Base-by-base conservation (phyloP, 1,284 basidiomycete genomes). In the Microbotryomycetes sp. region DNA sequence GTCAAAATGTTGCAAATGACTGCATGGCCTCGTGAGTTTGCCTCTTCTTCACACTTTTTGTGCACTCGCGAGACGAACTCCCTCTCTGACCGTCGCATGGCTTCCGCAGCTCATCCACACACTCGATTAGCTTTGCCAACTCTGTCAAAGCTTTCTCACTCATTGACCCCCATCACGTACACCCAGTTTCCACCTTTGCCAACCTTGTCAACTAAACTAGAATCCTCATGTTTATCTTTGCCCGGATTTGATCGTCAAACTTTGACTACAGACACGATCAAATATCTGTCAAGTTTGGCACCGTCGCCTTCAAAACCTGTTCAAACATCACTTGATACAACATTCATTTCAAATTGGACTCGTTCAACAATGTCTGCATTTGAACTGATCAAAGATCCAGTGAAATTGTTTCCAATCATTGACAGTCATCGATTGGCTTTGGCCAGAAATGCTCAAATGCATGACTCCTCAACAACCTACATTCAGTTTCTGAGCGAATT, bases 1-100 rank as follows among this genome's bases (percentile, higher is more conserved):
- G 60, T 76, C 26, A 67, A 70, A 28, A 31, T 72, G 59, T 64
- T 75, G 52, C 64, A 68, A 3, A 69, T 70, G 58, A 65, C 68
- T 12, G 73, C 59, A 4, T 73, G 65, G 49, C 72, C 71, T 31
- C 59, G 68, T 70, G 12, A 63, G 68, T 59, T 14, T 22, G 28
- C 31, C 25, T 45, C n/a, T n/a, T n/a, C n/a, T n/a, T n/a, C n/a
- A n/a, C n/a, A n/a, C n/a, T n/a, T n/a, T n/a, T n/a, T n/a, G n/a
- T n/a, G n/a, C 49, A 0, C n/a, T 29, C 9, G 15, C 29, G 6
- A 9, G 22, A 48, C 4, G 15, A 47, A 12, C 15, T 31, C 36
- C 15, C 46, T n/a, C 4, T 28, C 1, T 6, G 7, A 19, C n/a
- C 32, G 19, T 9, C 6, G 30, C 51, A 23, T 3, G 4, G 45